Base-by-base conservation (phyloP, 2,329 filamentous ascomycete species). In the Botrytis galanthina region DNA sequence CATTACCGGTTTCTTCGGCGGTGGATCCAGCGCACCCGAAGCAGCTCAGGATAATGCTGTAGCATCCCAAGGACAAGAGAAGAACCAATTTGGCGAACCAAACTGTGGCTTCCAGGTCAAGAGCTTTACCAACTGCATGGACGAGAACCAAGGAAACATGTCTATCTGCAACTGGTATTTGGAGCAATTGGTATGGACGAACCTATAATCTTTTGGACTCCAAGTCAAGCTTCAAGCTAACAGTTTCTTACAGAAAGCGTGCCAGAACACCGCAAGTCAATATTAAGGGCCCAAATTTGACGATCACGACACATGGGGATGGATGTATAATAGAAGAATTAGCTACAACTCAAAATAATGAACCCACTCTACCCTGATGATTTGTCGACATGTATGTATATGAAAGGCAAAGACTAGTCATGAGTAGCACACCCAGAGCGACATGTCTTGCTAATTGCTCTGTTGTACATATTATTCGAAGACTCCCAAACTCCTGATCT, bases 121-220 rank as follows among this genome's bases (percentile, higher is more conserved):
- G 84, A 90, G 89, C 84, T 98, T 99, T 88, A 95, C 94, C 80
- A 92, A 91, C 86, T 99, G 96, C 88, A 92, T 99, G 91, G 95
- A 98, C 83, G 93, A 98, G 81, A 92, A 99, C 84, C 86, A 90
- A 82, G 96, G 96, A 79, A 94, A 96, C 85, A 90, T 99, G 92
- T 91, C 92, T 82, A 97, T 98, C 82, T 99, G 96, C 86, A 92
- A 93, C 78, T 99, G 95, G 95, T 99, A 99, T 84, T 86, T 99
- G 80, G 96, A 99, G 83, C 95, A 99, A 89, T 87, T 99, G 84
- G 84, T 86, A 83, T 71, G 82, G n/a, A 18, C 80, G 35, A 69
- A 32, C 29, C 44, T 71, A 66, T 32, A 48, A 20, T 37, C 32
- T n/a, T 10, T 10, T 59, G 67, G 61, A 42, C 72, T 72, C 32